phyloP scores from a whole-genome alignment of 345 rosid genomes.

The Gossypioides kirkii region DNA sequence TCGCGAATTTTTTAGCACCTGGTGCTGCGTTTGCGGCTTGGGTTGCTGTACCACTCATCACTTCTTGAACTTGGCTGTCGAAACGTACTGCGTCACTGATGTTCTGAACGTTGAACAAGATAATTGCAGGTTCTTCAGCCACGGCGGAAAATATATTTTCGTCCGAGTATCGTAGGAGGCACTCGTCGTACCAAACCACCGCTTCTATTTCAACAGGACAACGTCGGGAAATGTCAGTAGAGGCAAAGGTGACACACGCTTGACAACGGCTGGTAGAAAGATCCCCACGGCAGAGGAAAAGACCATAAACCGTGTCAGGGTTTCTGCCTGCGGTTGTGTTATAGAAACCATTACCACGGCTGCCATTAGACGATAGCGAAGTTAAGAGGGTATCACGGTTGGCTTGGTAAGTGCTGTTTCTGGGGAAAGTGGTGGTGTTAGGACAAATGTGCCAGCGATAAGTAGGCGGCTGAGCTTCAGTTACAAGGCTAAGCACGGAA shows the following conservation, averaged over 20 bases:
- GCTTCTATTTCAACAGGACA: not conserved
- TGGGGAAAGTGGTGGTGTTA: not conserved
- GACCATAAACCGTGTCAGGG: not conserved
- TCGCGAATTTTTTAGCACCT: not conserved
- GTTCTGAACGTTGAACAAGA: accelerated
- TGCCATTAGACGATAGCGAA: not conserved
- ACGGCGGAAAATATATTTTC: not conserved
- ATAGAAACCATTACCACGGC: conserved; percentile 15
- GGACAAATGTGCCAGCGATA: not conserved
- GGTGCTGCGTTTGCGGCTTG: not conserved
- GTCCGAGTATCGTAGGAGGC: not conserved
- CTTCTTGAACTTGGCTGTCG: not conserved
- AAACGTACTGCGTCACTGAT: not conserved
- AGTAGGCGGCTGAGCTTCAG: not conserved
- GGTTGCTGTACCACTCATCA: not conserved
- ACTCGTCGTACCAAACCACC: not conserved
- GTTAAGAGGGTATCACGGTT: not conserved
- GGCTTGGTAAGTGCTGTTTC: not conserved
- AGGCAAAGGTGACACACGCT: not conserved
- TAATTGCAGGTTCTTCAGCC: not conserved
- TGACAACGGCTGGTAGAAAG: not conserved
- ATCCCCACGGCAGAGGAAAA: conserved; percentile 1
- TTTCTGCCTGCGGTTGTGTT: conserved; percentile 17
- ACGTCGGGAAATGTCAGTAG: not conserved
- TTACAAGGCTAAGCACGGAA: not conserved